Base-by-base conservation (phyloP, 139 green algal genomes). In the Haematococcus lacustris region DNA sequence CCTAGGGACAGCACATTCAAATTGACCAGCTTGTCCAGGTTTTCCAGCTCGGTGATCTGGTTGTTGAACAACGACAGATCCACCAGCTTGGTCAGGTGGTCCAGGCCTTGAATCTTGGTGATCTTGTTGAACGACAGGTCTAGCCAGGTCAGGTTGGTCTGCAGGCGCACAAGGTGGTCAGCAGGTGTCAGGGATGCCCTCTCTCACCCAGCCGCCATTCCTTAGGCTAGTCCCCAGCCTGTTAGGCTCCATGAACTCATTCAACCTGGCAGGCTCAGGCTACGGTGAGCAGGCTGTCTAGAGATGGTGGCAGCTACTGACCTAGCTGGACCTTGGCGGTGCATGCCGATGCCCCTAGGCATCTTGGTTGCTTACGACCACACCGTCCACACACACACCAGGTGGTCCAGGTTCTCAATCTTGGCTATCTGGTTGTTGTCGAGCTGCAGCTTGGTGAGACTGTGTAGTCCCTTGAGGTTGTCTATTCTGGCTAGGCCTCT, bases 101-200 rank as follows among this genome's bases (percentile, higher is more conserved):
- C 80, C 47, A 96, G 79, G 21, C 88, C 90, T 67, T 90, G 84
- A 30, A 96, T 92, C 30, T 80, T 80, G 38, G 41, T 78, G 50
- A 96, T 94, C 9, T 84, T 82, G 75, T 96, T 96, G 86, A 96
- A 96, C 35, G 87, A 93, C 30, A 96, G 79, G 78, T 95, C 88
- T 39, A 94, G 84, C 84, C 86, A 91, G 6, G 80, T 88, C 32
- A 93, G 73, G 67, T 82, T 85, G 21, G 74, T 83, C 85, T 89
- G 78, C 37, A 60, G 6, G 51, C 23, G 9, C 17, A 26, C 9
- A 53, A 53, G 43, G 43, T 53, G 17, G 9, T 9, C 43, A 53
- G 17, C 9, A 28, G 43, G 9, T 53, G 9, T 53, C 9, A 53
- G 43, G 43, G 43, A 53, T 28, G 9, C 43, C n/a, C n/a, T n/a